Base-by-base conservation (phyloP, 805 yeast genomes). In the Wickerhamiella spandovensis region DNA sequence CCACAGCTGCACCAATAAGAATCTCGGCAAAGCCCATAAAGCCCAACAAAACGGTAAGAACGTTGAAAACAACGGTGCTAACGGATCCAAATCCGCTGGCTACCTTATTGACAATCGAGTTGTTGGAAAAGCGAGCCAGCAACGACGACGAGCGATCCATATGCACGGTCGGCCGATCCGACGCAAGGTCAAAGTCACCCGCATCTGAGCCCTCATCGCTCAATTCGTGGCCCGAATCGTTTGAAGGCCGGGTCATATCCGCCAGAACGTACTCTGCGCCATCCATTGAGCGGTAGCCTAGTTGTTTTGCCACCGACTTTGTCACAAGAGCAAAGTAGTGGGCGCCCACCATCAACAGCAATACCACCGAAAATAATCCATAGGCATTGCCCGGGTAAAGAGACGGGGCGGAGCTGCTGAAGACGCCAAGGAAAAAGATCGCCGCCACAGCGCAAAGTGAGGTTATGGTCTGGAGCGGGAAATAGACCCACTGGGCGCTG, bases 341-440 rank as follows among this genome's bases (percentile, higher is more conserved):
- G 2, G 70, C 65, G 1, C 73, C 51, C 1, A 79, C 64, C 10
- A 78, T 64, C 47, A 81, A 61, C 10, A 82, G 65, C 52, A 87
- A 65, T 10, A 84, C 74, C 61, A 75, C 68, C 22, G 83, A 74
- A 78, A 84, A 78, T 58, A 73, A 75, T 13, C 76, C 67, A 65
- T 88, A 88, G 0, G 83, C 81, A 61, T 85, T 85, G 41, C 74
- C 71, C 0, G 95, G 95, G 63, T 86, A 90, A 58, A 86, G 68
- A 50, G 74, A 71, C 0, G 84, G 82, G 22, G 79, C 81, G 17
- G 81, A 69, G 4, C 69, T 63, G 41, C 77, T 74, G 60, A 81
- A 86, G 9, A 81, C 66, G 47, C 76, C 72, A 49, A 83, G 64
- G 1, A 92, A 78, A 0, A 74, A 59, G 3, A 78, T 43, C 5